Conservation (phyloP, 768 basidiomycete genomes). For the Lactifluus subvellereus region DNA sequence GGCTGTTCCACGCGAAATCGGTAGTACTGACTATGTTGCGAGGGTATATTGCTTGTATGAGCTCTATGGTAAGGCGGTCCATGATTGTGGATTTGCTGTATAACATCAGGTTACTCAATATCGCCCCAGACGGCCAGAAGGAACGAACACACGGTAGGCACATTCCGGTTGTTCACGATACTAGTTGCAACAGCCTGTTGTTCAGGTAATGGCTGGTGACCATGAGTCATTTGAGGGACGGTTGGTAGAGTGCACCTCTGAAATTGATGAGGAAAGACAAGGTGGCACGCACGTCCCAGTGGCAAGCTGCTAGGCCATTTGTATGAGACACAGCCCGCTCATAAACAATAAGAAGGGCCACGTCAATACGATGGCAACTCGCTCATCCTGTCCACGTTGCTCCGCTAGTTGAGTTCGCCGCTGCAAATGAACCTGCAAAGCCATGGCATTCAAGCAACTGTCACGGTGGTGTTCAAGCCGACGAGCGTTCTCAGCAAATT, state of each 20-base stretch:
- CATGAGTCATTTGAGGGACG: background rate
- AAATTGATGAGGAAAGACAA: background rate
- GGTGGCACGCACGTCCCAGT: constrained; percentile 3
- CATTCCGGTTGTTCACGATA: background rate
- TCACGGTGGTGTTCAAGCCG: constrained; percentile 11
- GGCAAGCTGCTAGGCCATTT: constrained; percentile 15
- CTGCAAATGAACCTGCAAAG: constrained; percentile 14
- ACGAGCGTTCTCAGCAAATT: constrained; percentile 19
- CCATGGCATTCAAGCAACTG: constrained; percentile 14
- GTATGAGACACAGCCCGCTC: constrained; percentile 10
- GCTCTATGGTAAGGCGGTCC: background rate
- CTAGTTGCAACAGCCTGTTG: background rate
- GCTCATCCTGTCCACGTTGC: constrained; percentile 17
- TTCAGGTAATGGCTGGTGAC: background rate
- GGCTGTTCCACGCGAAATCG: background rate
- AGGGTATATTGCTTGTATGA: background rate
- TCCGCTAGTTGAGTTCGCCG: constrained; percentile 9
- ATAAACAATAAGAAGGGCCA: background rate
- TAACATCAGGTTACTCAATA: background rate
- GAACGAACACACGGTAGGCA: background rate
- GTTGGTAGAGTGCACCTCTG: background rate
- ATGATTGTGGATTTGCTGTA: background rate
- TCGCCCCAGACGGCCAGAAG: background rate
- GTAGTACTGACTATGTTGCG: background rate
- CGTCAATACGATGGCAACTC: background rate